A percentile compares a stretch with the other conserved stretches of the same genome.
phyloP scores from a whole-genome alignment of 192 early-diverging fungal genomes.

The Tieghemiomyces parasiticus region DNA sequence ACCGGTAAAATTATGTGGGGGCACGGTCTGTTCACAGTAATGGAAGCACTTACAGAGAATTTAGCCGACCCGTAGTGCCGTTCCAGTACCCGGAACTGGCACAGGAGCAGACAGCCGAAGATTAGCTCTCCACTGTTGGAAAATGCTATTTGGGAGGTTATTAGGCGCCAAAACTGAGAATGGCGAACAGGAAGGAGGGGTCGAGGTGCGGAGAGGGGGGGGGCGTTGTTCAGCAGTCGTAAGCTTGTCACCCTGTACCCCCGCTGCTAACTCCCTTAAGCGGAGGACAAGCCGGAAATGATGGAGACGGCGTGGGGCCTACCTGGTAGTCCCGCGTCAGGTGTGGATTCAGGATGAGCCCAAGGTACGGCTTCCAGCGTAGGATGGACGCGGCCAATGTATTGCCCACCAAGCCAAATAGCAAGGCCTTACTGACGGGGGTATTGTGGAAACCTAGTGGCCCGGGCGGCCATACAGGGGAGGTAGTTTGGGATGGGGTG shows the following conservation, averaged over 20 bases:
- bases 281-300: no score
- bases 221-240: no score
- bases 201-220: no score
- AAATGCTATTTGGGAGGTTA: conserved; percentile 36
- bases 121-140: conserved; percentile 37
- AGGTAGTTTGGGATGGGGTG: no score
- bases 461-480: no score
- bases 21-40: no score
- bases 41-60: conserved; percentile 32
- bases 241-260: no score
- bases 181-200: no score
- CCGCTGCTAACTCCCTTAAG: no score
- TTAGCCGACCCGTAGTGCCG: conserved; percentile 44
- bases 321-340: conserved; percentile 45
- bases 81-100: conserved; percentile 40
- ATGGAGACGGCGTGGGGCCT: no score
- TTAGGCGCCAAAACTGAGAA: conserved; percentile 43
- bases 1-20: no score
- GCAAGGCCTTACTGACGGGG: conserved; percentile 36
- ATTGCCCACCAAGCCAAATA: conserved; percentile 29
- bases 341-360: conserved; percentile 39
- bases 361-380: conserved; percentile 32
- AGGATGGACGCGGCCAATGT: conserved; percentile 32
- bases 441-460: conserved; percentile 55
- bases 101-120: conserved; percentile 41